Percentiles rank a stretch among this genome's conserved stretches.
phyloP scores from a whole-genome alignment of 148 eudicot genomes.

The Dianthus caryophyllus region DNA sequence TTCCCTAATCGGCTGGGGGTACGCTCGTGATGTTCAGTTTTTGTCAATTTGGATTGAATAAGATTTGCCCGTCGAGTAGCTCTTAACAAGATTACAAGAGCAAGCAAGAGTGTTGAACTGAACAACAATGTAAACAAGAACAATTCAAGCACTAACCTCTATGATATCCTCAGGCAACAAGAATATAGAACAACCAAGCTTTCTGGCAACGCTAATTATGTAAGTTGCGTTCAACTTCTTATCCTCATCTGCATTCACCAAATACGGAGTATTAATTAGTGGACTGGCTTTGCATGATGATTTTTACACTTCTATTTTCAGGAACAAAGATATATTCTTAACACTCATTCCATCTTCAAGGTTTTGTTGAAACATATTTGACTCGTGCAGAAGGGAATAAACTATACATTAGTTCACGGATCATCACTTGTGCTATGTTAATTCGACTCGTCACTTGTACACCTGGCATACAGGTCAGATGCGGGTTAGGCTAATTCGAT shows the following conservation, averaged over 20 bases:
- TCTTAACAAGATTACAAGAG: no score
- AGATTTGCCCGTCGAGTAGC: no score
- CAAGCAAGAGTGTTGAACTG: no score
- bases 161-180: constrained; percentile 91
- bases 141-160: constrained; percentile 44
- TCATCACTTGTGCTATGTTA: not conserved
- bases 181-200: constrained; percentile 92
- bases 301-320: not conserved
- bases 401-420: not conserved
- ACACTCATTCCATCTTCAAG: not conserved
- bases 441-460: no score
- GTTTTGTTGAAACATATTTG: not conserved
- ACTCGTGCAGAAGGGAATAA: no score
- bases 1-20: no score
- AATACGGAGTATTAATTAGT: constrained; percentile 7
- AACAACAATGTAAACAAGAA: not conserved
- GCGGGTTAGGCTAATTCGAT: no score
- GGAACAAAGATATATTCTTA: no score
- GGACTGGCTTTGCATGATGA: no score
- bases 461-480: no score
- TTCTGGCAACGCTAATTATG: constrained; percentile 91
- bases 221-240: constrained; percentile 84
- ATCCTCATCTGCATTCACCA: constrained; percentile 64
- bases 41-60: no score
- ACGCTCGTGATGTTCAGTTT: no score